A percentile compares a stretch with the other conserved stretches of the same genome.
These are phyloP conservation scores for Polytolypa hystricis DNA, from an alignment of 2,329 filamentous ascomycete species.

Conservation along the genomic window DNA sequence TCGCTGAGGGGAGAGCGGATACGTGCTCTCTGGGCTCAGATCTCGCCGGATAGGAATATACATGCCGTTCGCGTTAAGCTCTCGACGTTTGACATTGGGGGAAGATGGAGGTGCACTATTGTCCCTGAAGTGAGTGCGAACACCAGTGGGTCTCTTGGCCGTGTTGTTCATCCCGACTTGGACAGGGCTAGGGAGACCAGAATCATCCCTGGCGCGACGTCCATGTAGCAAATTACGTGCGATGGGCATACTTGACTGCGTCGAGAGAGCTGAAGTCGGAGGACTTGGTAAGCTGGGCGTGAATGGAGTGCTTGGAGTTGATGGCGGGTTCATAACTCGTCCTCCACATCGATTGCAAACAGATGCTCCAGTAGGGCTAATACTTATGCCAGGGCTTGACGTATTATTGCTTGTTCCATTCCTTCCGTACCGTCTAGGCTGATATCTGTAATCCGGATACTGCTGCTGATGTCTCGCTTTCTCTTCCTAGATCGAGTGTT, in stretches of 20 bases:
- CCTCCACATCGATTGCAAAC: conserved; percentile 35
- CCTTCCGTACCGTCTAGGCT: conserved; percentile 61
- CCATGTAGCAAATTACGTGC: conserved; percentile 17
- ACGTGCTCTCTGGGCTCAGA: conserved; percentile 29
- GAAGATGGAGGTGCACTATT: conserved; percentile 31
- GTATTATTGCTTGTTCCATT: conserved; percentile 34
- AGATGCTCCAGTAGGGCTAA: conserved; percentile 28
- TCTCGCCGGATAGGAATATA: conserved; percentile 31
- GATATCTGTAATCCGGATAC: conserved; percentile 90
- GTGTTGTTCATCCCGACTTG: conserved; percentile 13
- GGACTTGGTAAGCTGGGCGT: conserved; percentile 21
- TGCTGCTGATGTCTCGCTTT: conserved; percentile 79
- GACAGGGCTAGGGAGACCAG: conserved; percentile 17
- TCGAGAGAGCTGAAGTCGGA: conserved; percentile 18
- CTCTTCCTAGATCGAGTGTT: conserved; percentile 51
- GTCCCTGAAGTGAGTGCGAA: conserved; percentile 17
- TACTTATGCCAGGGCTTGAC: conserved; percentile 23
- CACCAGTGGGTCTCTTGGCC: background rate
- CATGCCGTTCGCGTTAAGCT: conserved; percentile 41
- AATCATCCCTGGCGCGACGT: conserved; percentile 15
- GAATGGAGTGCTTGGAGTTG: conserved; percentile 32
- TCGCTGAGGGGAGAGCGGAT: conserved; percentile 27
- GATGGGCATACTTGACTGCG: conserved; percentile 18
- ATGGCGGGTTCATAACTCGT: conserved; percentile 36
- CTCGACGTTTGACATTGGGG: conserved; percentile 52